Percentiles rank a stretch among this genome's conserved stretches.
Evolutionary conservation across 2,329 filamentous ascomycete genomes (phyloP).

Genomic region (Teratosphaeria epicoccoides): DNA sequence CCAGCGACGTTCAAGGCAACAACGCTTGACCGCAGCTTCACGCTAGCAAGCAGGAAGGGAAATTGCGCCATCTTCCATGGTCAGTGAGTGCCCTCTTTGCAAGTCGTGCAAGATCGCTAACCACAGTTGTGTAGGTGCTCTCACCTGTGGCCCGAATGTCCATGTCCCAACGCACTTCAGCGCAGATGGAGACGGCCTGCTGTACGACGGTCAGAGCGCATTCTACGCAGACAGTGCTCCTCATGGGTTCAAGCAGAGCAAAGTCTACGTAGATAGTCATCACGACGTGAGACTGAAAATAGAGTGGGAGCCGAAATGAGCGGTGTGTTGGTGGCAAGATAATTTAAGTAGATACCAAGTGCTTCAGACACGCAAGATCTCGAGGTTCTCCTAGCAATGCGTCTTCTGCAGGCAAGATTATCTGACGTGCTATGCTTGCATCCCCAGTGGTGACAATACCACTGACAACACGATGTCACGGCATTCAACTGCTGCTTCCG

Average conservation of each 20-base stretch:
- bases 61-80: slow-evolving; percentile 44
- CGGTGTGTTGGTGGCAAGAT: background rate
- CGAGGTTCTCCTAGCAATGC: too few relatives aligned
- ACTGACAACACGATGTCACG: too few relatives aligned
- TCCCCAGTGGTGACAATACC: too few relatives aligned
- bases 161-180: slow-evolving; percentile 34
- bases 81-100: background rate
- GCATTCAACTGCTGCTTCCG: too few relatives aligned
- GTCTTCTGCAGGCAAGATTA: too few relatives aligned
- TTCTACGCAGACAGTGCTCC: slow-evolving; percentile 37
- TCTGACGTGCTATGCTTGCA: too few relatives aligned
- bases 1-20: slow-evolving; percentile 18
- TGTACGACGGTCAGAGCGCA: slow-evolving; percentile 27
- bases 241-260: slow-evolving; percentile 33
- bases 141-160: slow-evolving; percentile 46
- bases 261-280: slow-evolving; percentile 29
- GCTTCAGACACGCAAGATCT: too few relatives aligned
- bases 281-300: slow-evolving; percentile 23
- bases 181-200: slow-evolving; percentile 26
- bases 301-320: slow-evolving; percentile 24
- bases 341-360: too few relatives aligned
- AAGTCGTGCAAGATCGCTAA: background rate
- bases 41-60: slow-evolving; percentile 48
- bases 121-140: slow-evolving; percentile 20
- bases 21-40: slow-evolving; percentile 38